phyloP scores from a whole-genome alignment of 1,284 basidiomycete species.

The Fomitopsis schrenkii region DNA sequence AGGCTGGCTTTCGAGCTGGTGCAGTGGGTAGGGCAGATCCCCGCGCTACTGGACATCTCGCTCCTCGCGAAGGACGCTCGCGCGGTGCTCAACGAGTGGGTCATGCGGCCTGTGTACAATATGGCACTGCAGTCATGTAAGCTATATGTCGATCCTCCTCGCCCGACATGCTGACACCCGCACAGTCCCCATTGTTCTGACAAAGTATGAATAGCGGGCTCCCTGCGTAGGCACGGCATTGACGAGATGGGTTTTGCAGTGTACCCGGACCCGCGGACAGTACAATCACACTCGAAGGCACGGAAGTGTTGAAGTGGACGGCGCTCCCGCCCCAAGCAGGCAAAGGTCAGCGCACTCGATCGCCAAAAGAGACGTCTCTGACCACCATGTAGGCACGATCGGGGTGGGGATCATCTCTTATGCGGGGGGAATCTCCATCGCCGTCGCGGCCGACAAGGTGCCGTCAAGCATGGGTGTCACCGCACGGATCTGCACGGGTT shows the following conservation, averaged over 20 bases:
- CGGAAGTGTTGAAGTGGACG: constrained; percentile 24
- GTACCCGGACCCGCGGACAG: constrained; percentile 26
- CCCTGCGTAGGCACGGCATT: background rate
- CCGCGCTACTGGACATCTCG: constrained; percentile 20
- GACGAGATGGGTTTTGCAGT: constrained; percentile 7
- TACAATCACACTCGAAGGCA: constrained; percentile 21
- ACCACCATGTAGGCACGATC: constrained; percentile 15
- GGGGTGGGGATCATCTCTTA: constrained; percentile 30
- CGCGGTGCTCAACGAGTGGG: constrained; percentile 13
- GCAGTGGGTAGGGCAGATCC: constrained; percentile 24
- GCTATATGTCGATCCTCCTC: constrained; percentile 1
- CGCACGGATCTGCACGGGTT: constrained; percentile 20
- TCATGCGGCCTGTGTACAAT: constrained; percentile 20
- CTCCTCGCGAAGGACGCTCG: constrained; percentile 16
- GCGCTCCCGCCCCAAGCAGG: constrained; percentile 28
- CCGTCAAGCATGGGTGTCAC: constrained; percentile 19
- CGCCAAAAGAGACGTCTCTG: no score
- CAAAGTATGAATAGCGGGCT: constrained; percentile 15
- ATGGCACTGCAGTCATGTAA: constrained; percentile 20
- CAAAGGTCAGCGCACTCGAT: constrained; percentile 14
- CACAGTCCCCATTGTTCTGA: constrained; percentile 20
- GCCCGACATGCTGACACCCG: background rate
- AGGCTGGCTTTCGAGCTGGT: constrained; percentile 20
- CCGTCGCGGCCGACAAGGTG: constrained; percentile 22
- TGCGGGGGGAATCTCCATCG: constrained; percentile 23